phyloP scores from a whole-genome alignment of 805 yeast species.

The Priceomyces carsonii region DNA sequence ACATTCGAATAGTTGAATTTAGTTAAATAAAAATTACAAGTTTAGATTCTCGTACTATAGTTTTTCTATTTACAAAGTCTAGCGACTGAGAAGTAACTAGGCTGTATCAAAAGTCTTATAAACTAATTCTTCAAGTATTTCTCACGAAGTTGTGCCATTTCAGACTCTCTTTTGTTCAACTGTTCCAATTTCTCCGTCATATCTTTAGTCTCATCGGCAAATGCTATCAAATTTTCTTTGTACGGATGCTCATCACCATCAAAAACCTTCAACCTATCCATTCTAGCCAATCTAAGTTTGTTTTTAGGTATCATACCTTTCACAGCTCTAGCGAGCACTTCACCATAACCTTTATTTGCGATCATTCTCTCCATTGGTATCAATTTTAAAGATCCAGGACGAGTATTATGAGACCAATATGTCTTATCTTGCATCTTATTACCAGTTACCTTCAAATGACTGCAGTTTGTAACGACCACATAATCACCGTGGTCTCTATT shows the following conservation, averaged over 20 bases:
- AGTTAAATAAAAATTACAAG: too few species aligned
- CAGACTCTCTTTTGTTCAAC: slow-evolving; percentile 35
- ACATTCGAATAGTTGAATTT: too few species aligned
- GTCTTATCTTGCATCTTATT: slow-evolving; percentile 76
- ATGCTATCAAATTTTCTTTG: slow-evolving; percentile 77
- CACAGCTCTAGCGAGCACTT: slow-evolving; percentile 82
- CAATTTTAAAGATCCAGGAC: slow-evolving; percentile 87
- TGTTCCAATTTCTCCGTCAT: slow-evolving; percentile 45
- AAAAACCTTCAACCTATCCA: slow-evolving; percentile 80
- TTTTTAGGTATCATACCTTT: slow-evolving; percentile 96
- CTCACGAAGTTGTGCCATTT: slow-evolving; percentile 34
- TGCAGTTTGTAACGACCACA: slow-evolving; percentile 93
- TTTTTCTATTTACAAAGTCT: too few species aligned
- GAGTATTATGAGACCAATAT: slow-evolving; percentile 86
- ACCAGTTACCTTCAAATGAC: slow-evolving; percentile 80
- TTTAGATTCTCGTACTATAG: too few species aligned
- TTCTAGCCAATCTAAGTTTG: slow-evolving; percentile 70
- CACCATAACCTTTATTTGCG: slow-evolving; percentile 83
- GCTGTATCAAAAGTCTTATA: too few species aligned
- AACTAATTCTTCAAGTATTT: slow-evolving; percentile 28
- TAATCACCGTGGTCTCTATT: slow-evolving; percentile 90
- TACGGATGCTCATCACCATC: slow-evolving; percentile 92
- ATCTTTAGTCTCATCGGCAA: slow-evolving; percentile 70
- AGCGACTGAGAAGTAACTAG: too few species aligned
- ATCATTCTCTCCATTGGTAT: slow-evolving; percentile 78